Evolutionary conservation across 306 rosid species (phyloP), one percentile per base, ranked within the genome.

Genomic region (Pterocarpus macrocarpus): DNA sequence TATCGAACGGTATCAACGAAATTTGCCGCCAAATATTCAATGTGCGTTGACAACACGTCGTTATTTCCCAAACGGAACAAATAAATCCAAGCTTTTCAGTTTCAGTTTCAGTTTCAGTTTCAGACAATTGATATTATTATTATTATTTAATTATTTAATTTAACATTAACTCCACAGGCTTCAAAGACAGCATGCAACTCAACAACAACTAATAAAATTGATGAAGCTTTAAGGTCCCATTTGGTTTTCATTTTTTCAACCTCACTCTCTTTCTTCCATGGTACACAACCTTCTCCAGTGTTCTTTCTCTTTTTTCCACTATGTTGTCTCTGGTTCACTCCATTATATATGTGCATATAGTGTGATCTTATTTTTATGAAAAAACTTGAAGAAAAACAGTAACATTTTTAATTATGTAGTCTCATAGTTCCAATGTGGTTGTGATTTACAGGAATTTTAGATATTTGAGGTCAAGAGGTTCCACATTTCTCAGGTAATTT

Each of bases 381-480:
- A 57, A 5, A 8, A 2, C 32, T 30, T 64, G 22, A 32, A 50
- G 33, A 16, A 80, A 3, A 36, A 8, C 35, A 12, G 47, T 79
- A 66, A 22, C 28, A 22, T 22, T 66, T 73, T 68, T 22, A 65
- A 55, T n/a, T 70, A 64, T 82, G 33, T 65, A 75, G 68, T 64
- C 83, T 87, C 73, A 71, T 84, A 16, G 61, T 8, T n/a, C 28
- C 28, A 22, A 22, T 22, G 28, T 22, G 41, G 71, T 82, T 66
- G 47, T 88, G 80, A 64, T 65, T 72, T 64, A 32, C 87, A 91
- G 95, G 94, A 79, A 87, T 85, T 85, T 84, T 91, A 88, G 90
- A 84, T 89, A 22, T 22, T 91, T 82, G 89, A 64, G 79, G 73
- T 83, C 14, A 83, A 33, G 78, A 74, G 80, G 84, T 80, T 84